Base-by-base conservation (phyloP, 768 basidiomycete species). In the Tylopilus intermedius region DNA sequence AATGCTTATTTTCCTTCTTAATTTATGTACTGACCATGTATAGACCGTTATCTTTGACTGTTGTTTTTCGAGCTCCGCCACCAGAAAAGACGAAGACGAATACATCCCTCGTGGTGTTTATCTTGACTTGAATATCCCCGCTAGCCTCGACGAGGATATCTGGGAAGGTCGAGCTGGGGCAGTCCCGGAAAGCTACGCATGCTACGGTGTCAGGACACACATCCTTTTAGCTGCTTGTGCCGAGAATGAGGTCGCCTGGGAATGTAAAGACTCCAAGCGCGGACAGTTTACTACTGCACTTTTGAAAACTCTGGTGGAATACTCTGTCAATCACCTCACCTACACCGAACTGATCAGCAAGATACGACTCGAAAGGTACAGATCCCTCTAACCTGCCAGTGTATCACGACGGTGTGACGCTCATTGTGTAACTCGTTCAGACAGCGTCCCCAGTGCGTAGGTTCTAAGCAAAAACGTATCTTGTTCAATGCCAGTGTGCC, bases 31-130 rank as follows among this genome's bases (percentile, higher is more conserved):
- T 49, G 24, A 53, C 51, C 10, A 41, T 8, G n/a, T 15, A 21
- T 52, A 78, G 77, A 76, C 72, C 10, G 60, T 79, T 14, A 73
- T 79, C 42, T 63, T 79, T 6, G 77, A 78, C 49, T 77, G 77
- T 44, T 79, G 77, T 56, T 64, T 70, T 56, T 74, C 77, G 5
- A 73, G 64, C 1, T 72, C 74, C 1, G 63, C 72, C 9, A 70
- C 64, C 10, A 67, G 75, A 11, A 22, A 48, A 14, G 6, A 11
- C 5, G 32, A 29, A n/a, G 8, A 53, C n/a, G 48, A n/a, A 41
- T 56, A 49, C 22, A 15, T 37, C 1, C 37, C 53, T 46, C 62
- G 63, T 1, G 29, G 32, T 1, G 49, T 57, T 7, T 2, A 45
- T 13, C 39, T 64, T 6, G 14, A 51, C 11, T 10, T n/a, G 13